These are phyloP conservation scores for Sarcomyxa edulis DNA, from an alignment of 768 basidiomycete genomes.

Conservation along the genomic window DNA sequence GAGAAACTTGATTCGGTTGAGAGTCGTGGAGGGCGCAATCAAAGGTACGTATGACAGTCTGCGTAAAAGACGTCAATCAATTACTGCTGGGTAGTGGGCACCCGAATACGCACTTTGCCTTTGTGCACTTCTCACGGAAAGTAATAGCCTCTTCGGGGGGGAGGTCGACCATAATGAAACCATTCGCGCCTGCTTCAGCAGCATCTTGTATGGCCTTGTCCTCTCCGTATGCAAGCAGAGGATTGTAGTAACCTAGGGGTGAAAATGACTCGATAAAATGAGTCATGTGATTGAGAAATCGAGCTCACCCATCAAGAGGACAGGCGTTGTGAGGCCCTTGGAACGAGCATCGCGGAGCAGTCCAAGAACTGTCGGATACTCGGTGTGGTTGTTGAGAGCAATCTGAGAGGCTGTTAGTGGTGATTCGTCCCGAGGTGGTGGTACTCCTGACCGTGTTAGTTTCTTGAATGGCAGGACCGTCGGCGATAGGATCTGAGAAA, in stretches of 20 bases:
- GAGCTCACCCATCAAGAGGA: constrained; percentile 86
- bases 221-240: constrained; percentile 91
- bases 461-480: constrained; percentile 91
- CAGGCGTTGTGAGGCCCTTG: constrained; percentile 79
- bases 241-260: constrained; percentile 90
- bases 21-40: constrained; percentile 89
- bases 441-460: constrained; percentile 70
- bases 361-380: constrained; percentile 69
- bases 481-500: constrained; percentile 95
- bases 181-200: constrained; percentile 86
- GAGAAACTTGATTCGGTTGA: constrained; percentile 85
- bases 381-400: constrained; percentile 76
- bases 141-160: constrained; percentile 93
- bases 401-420: constrained; percentile 43
- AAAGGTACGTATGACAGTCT: constrained; percentile 95
- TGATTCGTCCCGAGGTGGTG: neutral
- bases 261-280: constrained; percentile 8
- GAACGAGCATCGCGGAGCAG: constrained; percentile 73
- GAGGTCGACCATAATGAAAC: constrained; percentile 96
- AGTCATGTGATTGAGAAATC: neutral
- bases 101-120: constrained; percentile 56
- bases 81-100: neutral
- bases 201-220: constrained; percentile 92
- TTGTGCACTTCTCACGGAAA: constrained; percentile 86
- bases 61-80: constrained; percentile 4